Evolutionary conservation across 345 rosid species (phyloP), one percentile per base, ranked within the genome.

Genomic region (Acer saccharum): DNA sequence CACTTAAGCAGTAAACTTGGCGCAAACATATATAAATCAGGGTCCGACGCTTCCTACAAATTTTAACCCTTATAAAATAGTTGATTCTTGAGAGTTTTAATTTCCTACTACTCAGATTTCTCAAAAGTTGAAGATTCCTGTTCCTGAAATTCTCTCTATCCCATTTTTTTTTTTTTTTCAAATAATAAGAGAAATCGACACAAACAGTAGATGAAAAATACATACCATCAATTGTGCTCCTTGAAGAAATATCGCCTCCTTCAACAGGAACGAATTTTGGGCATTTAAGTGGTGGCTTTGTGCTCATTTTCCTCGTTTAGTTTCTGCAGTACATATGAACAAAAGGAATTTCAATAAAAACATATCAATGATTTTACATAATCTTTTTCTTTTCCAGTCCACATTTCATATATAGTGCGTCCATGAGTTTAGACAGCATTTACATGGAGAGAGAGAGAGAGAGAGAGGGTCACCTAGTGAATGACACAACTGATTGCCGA

Each of bases 251-350:
- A 81, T 84, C 94, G 52, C 72, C 78, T 43, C 86, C 89, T 79
- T 87, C 91, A 43, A 87, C 83, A 12, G 91, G 78, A 69, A 89
- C 76, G 60, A 94, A 90, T 74, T 86, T 91, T 2, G 90, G 89
- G 76, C 80, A 78, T 71, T 68, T 50, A 16, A 84, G 88, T 72
- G 87, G 74, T 41, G 77, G 78, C 3, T 57, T 81, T 48, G 89
- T 55, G 64, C 87, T 87, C 94, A 93, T 93, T 78, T 82, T 88
- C 29, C 69, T 71, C 8, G 70, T 60, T 61, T 69, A 39, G 62
- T 77, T 73, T 72, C 80, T 79, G 76, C 90, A 79, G 72, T n/a
- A n/a, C n/a, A n/a, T n/a, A n/a, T n/a, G n/a, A n/a, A n/a, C n/a
- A n/a, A n/a, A n/a, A n/a, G n/a, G n/a, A n/a, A n/a, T n/a, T n/a